These are phyloP conservation scores for Picea sitchensis DNA, from an alignment of 75 land plant species.

Conservation along the genomic window DNA sequence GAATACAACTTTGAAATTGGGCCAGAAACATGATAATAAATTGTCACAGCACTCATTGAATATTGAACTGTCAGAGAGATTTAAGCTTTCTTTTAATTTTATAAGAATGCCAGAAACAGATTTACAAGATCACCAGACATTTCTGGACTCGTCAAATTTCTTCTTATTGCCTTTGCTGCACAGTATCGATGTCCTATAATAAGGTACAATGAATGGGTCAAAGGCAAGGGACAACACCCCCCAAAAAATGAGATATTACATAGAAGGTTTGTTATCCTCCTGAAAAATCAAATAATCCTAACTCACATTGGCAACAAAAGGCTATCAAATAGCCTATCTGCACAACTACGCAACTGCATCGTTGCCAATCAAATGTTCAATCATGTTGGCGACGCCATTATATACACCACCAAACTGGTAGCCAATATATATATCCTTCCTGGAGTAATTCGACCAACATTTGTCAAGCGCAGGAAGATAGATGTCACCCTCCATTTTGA, in stretches of 20 bases:
- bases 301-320: conserved; percentile 1
- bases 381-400: conserved; percentile 11
- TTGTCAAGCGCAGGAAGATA: background rate
- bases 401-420: conserved; percentile 3
- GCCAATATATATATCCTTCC: conserved; percentile 2
- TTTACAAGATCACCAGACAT: conserved; percentile 8
- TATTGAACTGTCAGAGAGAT: conserved; percentile 8
- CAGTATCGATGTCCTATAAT: conserved; percentile 2
- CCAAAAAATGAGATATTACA: conserved; percentile 16
- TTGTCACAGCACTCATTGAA: background rate
- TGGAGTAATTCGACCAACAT: background rate
- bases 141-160: conserved; percentile 9
- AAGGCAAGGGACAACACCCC: conserved; percentile 5
- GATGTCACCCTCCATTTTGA: background rate
- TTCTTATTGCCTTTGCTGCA: conserved; percentile 8
- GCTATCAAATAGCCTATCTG: background rate
- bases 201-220: conserved; percentile 9
- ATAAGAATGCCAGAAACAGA: background rate
- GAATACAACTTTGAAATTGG: too few species aligned
- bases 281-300: conserved; percentile 7
- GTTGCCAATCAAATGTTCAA: conserved; percentile 8
- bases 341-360: background rate
- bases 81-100: background rate
- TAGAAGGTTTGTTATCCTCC: conserved; percentile 6
- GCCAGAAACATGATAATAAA: too few species aligned